Evolutionary conservation across 768 basidiomycete species (phyloP), one percentile per base, ranked within the genome.

Genomic region (Grammothele lineata): DNA sequence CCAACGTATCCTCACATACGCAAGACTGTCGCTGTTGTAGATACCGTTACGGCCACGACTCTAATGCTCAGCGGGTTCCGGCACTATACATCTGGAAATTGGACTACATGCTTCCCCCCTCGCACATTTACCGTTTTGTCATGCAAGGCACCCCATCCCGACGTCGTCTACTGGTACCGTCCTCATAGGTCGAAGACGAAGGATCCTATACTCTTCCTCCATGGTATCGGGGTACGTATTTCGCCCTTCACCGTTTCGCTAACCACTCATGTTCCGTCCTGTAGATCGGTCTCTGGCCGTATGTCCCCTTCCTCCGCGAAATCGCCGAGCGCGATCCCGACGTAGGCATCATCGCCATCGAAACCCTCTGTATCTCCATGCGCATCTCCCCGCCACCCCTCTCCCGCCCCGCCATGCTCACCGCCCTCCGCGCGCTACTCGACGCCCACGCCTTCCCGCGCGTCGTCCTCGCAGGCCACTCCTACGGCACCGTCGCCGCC

Each of bases 251-350:
- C 9, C 12, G 37, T 52, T 27, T n/a, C 55, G 7, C 6, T 26
- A 48, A 14, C n/a, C 37, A 45, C 26, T 35, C n/a, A n/a, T n/a
- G n/a, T n/a, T 34, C 3, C 40, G 11, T 41, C n/a, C 4, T 3
- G 19, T 50, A 83, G 82, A 81, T 86, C 45, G 84, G 84, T 25
- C 62, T 85, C 34, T 75, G 69, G 57, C 76, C 81, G 0, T 85
- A 86, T 48, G 37, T 70, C 1, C 59, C 69, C 3, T 79, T 85
- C 53, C 55, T 86, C 42, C 60, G 60, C 3, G 76, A 77, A 21
- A 57, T 84, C 11, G 54, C 67, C 10, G 48, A 52, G 1, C 60
- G 57, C 17, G 69, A 80, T 25, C 74, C 75, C 0, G 75, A 80
- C 39, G 66, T 77, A 2, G 81, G 81, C 34, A 75, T 85, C 47